Percentiles rank a stretch among this genome's conserved stretches.
Conservation (phyloP, 208 protist species). For the Trypanosomatidae sp. region DNA sequence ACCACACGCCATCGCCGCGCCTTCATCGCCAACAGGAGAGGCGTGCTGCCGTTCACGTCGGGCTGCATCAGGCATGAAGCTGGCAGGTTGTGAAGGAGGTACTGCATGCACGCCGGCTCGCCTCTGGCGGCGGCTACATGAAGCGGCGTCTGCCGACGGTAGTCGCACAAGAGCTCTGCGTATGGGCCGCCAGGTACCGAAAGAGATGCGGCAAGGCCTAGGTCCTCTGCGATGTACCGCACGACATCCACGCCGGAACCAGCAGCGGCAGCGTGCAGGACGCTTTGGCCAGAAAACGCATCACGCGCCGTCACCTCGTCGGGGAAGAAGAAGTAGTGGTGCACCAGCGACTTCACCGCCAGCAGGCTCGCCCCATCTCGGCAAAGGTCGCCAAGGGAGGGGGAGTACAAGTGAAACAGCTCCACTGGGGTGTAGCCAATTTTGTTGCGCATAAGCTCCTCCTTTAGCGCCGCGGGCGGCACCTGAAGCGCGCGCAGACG, state of each 20-base stretch:
- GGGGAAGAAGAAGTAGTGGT: constrained; percentile 71
- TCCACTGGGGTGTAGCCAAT: constrained; percentile 50
- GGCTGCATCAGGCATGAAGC: constrained; percentile 25
- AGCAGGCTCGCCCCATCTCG: constrained; percentile 45
- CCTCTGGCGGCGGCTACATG: constrained; percentile 62
- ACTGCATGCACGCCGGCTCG: constrained; percentile 40
- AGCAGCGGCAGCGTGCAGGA: constrained; percentile 51
- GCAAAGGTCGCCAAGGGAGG: constrained; percentile 62
- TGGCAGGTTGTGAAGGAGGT: constrained; percentile 43
- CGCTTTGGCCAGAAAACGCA: constrained; percentile 35
- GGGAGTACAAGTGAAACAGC: constrained; percentile 60
- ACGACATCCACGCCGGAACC: constrained; percentile 45
- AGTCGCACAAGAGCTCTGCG: constrained; percentile 39
- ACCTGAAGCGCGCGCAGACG: constrained; percentile 37
- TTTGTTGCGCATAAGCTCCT: constrained; percentile 36
- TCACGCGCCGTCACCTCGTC: constrained; percentile 34
- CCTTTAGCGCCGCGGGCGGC: constrained; percentile 14
- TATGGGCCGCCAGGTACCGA: neutral
- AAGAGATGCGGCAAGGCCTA: constrained; percentile 24
- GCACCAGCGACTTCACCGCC: constrained; percentile 46
- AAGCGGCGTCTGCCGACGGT: constrained; percentile 61
- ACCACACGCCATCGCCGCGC: constrained; percentile 35
- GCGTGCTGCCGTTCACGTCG: constrained; percentile 70
- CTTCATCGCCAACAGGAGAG: constrained; percentile 64
- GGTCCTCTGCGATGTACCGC: constrained; percentile 53